Base-by-base conservation (phyloP, 2,329 filamentous ascomycete genomes). In the Davidsoniella australis region DNA sequence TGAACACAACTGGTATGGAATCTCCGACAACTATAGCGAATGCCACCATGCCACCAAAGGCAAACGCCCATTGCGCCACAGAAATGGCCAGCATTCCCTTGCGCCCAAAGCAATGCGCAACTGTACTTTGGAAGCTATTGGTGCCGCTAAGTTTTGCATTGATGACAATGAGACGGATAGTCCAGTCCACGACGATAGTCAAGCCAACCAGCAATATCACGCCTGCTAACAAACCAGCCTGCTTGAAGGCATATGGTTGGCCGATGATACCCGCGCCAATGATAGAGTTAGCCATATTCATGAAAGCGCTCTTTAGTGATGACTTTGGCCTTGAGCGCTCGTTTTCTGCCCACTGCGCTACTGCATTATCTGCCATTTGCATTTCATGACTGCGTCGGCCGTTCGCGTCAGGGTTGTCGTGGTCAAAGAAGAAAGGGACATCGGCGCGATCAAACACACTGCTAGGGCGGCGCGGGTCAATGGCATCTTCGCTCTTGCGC, bases 211-310 rank as follows among this genome's bases (percentile, higher is more conserved):
- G 74, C 50, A 98, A 73, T 43, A 86, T 59, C 5, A 89, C 70
- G 24, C 91, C 91, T 37, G 84, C 81, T 14, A 85, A 62, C 57
- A 98, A 73, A 5, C 91, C 91, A 6, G 91, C 91, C 67, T 96
- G 88, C 52, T 78, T 78, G 61, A 98, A 82, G n/a, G 91, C 91
- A 65, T 96, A 98, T 10, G 91, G 88, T 66, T 98, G 91, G 3
- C 85, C 78, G 59, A 82, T 81, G 63, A 82, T 82, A 47, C 78
- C 78, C 2, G 78, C 79, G 38, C 78, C 79, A 57, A 98, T 95
- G 62, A 98, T 98, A 58, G 85, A 93, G 68, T 98, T 98, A 55
- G 91, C 89, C 91, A 98, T 98, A 66, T 98, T 98, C 87, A 96
- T 94, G 57, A 98, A 96, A 2, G 91, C 89, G 61, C 82, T 85